These are phyloP conservation scores for Aspergillus sp. DNA, from an alignment of 2,329 filamentous ascomycete species.

Conservation along the genomic window DNA sequence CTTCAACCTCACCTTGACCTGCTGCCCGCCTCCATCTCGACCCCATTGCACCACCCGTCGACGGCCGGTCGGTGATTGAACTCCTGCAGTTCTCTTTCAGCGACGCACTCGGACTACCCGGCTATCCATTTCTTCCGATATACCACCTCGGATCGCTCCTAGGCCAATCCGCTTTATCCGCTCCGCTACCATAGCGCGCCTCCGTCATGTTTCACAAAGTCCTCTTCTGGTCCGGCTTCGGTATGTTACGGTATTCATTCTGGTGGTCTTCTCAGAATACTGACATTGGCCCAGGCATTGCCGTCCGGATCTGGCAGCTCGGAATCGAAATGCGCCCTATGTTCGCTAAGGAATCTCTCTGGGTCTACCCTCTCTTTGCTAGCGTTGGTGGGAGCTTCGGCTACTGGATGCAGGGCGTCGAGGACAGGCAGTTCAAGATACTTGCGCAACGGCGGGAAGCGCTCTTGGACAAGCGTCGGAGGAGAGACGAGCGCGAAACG, in stretches of 20 bases:
- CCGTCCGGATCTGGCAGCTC: slow-evolving; percentile 89
- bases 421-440: slow-evolving; percentile 68
- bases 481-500: slow-evolving; percentile 60
- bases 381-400: slow-evolving; percentile 82
- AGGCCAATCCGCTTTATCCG: slow-evolving; percentile 11
- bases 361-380: slow-evolving; percentile 86
- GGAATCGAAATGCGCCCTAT: slow-evolving; percentile 97
- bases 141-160: too few relatives aligned
- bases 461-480: slow-evolving; percentile 80
- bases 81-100: slow-evolving; percentile 6
- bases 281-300: slow-evolving; percentile 56
- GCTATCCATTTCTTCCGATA: too few relatives aligned
- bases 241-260: slow-evolving; percentile 45
- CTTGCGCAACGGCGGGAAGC: slow-evolving; percentile 68
- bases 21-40: slow-evolving; percentile 15
- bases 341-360: slow-evolving; percentile 73
- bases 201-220: slow-evolving; percentile 43
- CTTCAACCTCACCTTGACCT: slow-evolving; percentile 20
- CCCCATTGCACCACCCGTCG: slow-evolving; percentile 16
- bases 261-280: background rate
- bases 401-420: slow-evolving; percentile 91
- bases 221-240: slow-evolving; percentile 62
- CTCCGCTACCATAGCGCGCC: slow-evolving; percentile 3
- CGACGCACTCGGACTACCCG: too few relatives aligned
- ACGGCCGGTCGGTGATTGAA: slow-evolving; percentile 8